Base-by-base conservation (phyloP, 2,329 filamentous ascomycete genomes). In the Colletotrichum cereale region DNA sequence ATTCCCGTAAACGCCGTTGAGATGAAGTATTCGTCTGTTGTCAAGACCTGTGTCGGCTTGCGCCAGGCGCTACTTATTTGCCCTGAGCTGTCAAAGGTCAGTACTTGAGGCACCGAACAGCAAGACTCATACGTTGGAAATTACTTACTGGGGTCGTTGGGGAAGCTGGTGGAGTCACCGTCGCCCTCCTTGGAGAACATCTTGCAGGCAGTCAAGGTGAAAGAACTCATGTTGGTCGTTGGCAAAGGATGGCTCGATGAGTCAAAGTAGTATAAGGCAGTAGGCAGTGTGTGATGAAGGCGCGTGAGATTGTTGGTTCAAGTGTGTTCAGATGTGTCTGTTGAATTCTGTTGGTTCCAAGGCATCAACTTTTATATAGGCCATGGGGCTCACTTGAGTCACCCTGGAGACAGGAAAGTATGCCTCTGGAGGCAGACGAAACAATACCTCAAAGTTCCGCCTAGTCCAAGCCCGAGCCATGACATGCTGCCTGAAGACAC, bases 141-240 rank as follows among this genome's bases (percentile, higher is more conserved):
- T 10, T 18, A 62, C 64, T 67, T 26, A 71, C 68, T 31, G 1
- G 68, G 57, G 50, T 71, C 68, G 6, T 11, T 44, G 44, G 68
- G 68, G 52, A 38, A 71, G 16, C 16, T 48, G 14, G 5, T 62
- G 29, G 57, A 21, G 5, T 53, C 57, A 21, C 26, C 8, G 2
- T 29, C 64, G 3, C 31, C 18, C 36, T 53, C 44, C 42, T 57
- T 62, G 29, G 24, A 38, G 34, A 31, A 24, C 31, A 50, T 57
- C 16, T 29, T 65, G 62, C 12, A 14, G 38, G 29, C 12, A 63
- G 60, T 21, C 36, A 14, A 44, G 26, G n/a, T 7, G 29, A n/a
- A 6, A 42, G 61, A 26, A 26, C 8, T 67, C 36, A 55, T 29
- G 42, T 48, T 34, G 50, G 48, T 52, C 2, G 14, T 12, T n/a